Evolutionary conservation across 2,329 filamentous ascomycete species (phyloP), one percentile per base, ranked within the genome.

Genomic region (Pseudocercospora vitis): DNA sequence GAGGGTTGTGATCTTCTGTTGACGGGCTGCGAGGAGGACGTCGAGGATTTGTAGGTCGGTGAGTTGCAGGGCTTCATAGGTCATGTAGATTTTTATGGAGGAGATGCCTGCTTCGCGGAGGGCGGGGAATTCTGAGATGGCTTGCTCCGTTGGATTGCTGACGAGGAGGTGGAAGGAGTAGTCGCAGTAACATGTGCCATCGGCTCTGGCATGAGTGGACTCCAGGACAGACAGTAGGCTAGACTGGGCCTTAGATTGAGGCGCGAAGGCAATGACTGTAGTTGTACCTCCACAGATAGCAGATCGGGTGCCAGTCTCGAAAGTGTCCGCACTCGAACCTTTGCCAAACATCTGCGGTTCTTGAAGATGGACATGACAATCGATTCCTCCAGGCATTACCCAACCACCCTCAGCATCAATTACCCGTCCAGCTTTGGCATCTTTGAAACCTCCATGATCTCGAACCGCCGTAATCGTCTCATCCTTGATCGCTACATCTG

Each of bases 1-100:
- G 75, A 81, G 81, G 16, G 80, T 82, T 8, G 78, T 73, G 44
- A 82, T 78, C 18, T 71, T 65, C 50, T 75, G 73, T 67, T 67
- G 72, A 49, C 59, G 71, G 54, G 66, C 72, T 62, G 74, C 67
- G 14, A 72, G 60, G 3, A 72, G 60, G 5, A 72, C 65, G 47
- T 72, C 70, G 3, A 73, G 62, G 31, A 72, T 70, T 49, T 74
- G 65, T 46, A 68, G 59, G 48, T 76, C 67, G 56, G 70, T 64
- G 16, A 75, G 62, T 55, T 73, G 65, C 12, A 74, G 59, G 14
- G 72, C 65, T 56, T 68, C 67, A 53, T 75, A 70, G 46, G 73
- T 68, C 73, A 75, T 69, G 55, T 77, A 77, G 45, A 73, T 76
- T 49, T 77, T 77, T 14, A 73, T 57, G 5, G 65, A 68, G 1